Base-by-base conservation (phyloP, 2,329 filamentous ascomycete genomes). In the Calonectria honghensis region DNA sequence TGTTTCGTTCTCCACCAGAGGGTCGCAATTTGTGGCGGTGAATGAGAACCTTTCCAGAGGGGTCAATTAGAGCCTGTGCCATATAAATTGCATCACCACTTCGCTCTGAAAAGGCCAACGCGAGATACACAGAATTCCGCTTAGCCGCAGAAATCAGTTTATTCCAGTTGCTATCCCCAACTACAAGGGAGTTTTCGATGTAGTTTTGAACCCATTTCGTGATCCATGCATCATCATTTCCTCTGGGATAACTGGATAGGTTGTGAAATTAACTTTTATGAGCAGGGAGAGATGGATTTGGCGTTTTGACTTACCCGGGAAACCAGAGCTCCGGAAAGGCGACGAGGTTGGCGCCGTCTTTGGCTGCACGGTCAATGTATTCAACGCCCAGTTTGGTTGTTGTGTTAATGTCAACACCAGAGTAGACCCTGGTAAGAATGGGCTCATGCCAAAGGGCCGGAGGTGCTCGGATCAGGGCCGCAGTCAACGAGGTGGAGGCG, bases 401-500 rank as follows among this genome's bases (percentile, higher is more conserved):
- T 7, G 35, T 59, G 13, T 70, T 41, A 14, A 70, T 70, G 32
- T 70, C 68, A 24, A 70, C 68, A 2, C 68, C 59, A 6, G 35
- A 24, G 20, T 70, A 70, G 2, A 70, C 59, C 35, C 68, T 70
- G 45, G 45, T 65, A 2, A 63, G 59, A 41, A 65, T 57, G 32
- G 68, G 68, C 59, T 70, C 57, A 9, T 50, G 29, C 68, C 68
- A 70, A 29, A 70, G 41, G 11, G 68, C 68, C 4, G 68, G 68
- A 54, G 68, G 54, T 32, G 68, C 68, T 7, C 68, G 57, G 37
- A 70, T 37, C 4, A 70, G 27, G 6, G 68, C 68, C 10, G 68
- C 59, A 27, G 59, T 70, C 11, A 70, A 50, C 4, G 68, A 73
- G 29, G 76, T 77, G 7, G 75, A 73, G 0, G 75, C 14, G 9